Conservation (phyloP, 2,329 filamentous ascomycete species). For the Nemania sp. region DNA sequence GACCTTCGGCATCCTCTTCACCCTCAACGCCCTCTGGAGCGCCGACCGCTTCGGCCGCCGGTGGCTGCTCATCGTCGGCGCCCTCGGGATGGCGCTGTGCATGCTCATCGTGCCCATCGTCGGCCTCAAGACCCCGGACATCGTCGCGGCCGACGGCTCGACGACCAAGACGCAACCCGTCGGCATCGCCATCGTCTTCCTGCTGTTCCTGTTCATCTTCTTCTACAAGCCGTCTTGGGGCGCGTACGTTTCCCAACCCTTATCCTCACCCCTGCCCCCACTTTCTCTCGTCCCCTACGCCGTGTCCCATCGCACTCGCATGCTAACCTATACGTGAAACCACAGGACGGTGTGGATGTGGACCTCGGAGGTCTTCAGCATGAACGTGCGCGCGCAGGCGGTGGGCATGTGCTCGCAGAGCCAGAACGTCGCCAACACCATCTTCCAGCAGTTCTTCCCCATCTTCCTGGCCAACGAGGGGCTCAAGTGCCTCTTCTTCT, state of each 20-base stretch:
- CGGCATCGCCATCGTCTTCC: constrained; percentile 70
- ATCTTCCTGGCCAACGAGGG: constrained; percentile 63
- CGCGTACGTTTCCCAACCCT: constrained; percentile 24
- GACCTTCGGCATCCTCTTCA: constrained; percentile 74
- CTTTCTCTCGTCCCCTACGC: no score
- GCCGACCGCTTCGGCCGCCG: constrained; percentile 73
- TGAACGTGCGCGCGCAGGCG: constrained; percentile 73
- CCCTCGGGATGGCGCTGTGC: constrained; percentile 69
- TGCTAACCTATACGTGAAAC: no score
- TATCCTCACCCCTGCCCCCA: no score
- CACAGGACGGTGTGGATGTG: constrained; percentile 67
- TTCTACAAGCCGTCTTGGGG: constrained; percentile 59
- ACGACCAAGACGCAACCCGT: constrained; percentile 59
- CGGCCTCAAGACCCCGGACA: constrained; percentile 56
- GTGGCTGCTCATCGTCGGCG: constrained; percentile 71
- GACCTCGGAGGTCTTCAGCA: constrained; percentile 70
- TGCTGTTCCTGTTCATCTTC: constrained; percentile 68
- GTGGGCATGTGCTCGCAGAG: constrained; percentile 68
- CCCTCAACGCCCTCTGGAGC: constrained; percentile 73
- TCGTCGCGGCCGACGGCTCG: constrained; percentile 46
- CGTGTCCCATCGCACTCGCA: no score
- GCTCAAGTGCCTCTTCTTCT: constrained; percentile 50
- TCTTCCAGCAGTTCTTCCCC: constrained; percentile 74
- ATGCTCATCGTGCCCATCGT: constrained; percentile 67
- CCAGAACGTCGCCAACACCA: constrained; percentile 67